Evolutionary conservation across 164 flowering plant species (phyloP), one percentile per base, ranked within the genome.

Genomic region (Macadamia integrifolia): DNA sequence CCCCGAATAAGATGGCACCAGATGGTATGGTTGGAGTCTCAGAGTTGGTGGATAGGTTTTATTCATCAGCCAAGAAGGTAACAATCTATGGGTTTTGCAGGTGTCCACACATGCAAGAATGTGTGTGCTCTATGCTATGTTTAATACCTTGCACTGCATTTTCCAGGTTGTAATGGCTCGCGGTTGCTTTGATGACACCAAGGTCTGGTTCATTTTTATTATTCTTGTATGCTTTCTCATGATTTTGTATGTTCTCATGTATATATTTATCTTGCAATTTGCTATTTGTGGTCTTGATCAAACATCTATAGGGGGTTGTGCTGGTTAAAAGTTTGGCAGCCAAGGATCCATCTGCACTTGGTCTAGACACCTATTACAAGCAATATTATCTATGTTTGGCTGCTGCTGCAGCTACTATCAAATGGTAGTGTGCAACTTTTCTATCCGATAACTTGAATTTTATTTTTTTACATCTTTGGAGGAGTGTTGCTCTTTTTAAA

Each of bases 331-430:
- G 79, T 71, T 80, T 95, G 77, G 97, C 98, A 61, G 90, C 94
- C 9, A 80, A 78, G 70, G 97, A 95, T 52, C 98, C 92, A 52
- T 95, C 96, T n/a, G 99, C 90, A 14, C 99, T 95, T 80, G 92
- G 98, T 67, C 76, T 92, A 82, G 99, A 92, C 77, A 86, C 86
- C 69, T 95, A 85, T 57, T 89, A 87, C 83, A 95, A 95, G 86
- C 99, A 95, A 71, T 92, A 95, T 75, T 95, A 95, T 79, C 96
- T 95, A 64, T 92, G 97, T 78, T 78, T 95, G 78, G 99, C 97
- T 79, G 97, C 99, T 60, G 93, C 91, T 58, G 86, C 98, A 46
- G 97, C 99, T 66, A 84, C 86, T 23, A 81, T 92, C 65, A 95
- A 88, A 73, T 95, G 98, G 99, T 92, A 89, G 40, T 35, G 40